phyloP scores from a whole-genome alignment of 129 eudicot genomes.

The Tagetes erecta region DNA sequence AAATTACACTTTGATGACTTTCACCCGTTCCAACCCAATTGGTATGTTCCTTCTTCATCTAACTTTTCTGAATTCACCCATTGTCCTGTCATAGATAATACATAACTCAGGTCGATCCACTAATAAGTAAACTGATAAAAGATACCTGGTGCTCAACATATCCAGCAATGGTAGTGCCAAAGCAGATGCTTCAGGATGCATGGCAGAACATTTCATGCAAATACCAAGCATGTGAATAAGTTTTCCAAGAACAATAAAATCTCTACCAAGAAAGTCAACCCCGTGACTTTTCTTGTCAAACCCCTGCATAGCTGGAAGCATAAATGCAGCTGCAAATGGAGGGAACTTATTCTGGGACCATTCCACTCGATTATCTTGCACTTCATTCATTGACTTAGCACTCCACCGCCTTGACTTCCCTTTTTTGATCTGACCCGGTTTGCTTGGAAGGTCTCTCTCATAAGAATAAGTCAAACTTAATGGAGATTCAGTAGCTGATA shows the following conservation, averaged over 20 bases:
- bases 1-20: not conserved
- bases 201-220: slow-evolving; percentile 85
- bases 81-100: not conserved
- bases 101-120: not conserved
- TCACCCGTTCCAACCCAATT: not conserved
- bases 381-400: slow-evolving; percentile 24
- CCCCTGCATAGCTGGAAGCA: slow-evolving; percentile 98
- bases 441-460: slow-evolving; percentile 84
- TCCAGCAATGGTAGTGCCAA: slow-evolving; percentile 81
- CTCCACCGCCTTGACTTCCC: slow-evolving; percentile 92
- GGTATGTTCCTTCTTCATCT: not conserved
- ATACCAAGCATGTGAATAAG: slow-evolving; percentile 88
- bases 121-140: not conserved
- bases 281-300: slow-evolving; percentile 91
- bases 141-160: slow-evolving; percentile 83
- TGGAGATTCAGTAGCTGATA: slow-evolving; percentile 56
- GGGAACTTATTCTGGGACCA: slow-evolving; percentile 79
- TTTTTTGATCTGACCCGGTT: slow-evolving; percentile 46
- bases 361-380: slow-evolving; percentile 44
- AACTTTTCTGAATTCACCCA: not conserved
- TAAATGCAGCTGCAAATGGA: slow-evolving; percentile 87
- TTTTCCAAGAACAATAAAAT: slow-evolving; percentile 84
- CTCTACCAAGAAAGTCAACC: slow-evolving; percentile 88
- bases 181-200: slow-evolving; percentile 96
- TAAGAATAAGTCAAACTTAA: slow-evolving; percentile 73